Percentiles rank a stretch among this genome's conserved stretches.
Evolutionary conservation across 192 early-diverging fungal genomes (phyloP).

Genomic region (Cetraspora pellucida): DNA sequence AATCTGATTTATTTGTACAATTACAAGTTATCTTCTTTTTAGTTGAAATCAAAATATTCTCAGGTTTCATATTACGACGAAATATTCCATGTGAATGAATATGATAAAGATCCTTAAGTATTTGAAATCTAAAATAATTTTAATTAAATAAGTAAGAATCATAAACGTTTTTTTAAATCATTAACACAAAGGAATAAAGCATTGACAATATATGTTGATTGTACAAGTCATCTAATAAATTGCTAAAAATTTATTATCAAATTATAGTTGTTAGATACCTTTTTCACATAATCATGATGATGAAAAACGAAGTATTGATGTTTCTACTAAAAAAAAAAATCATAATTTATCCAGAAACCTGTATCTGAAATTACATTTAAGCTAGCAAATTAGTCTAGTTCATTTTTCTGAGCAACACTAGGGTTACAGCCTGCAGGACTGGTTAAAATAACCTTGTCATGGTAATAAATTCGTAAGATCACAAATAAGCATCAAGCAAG

Average conservation of each 20-base stretch:
- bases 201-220: slow-evolving; percentile 66
- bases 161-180: not conserved
- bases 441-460: too few relatives aligned
- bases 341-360: too few relatives aligned
- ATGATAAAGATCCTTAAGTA: slow-evolving; percentile 82
- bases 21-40: slow-evolving; percentile 40
- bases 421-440: too few relatives aligned
- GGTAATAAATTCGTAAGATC: too few relatives aligned
- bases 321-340: too few relatives aligned
- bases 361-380: too few relatives aligned
- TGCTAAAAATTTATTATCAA: slow-evolving; percentile 96
- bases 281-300: too few relatives aligned
- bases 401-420: too few relatives aligned
- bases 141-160: not conserved
- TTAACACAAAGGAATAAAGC: slow-evolving; percentile 4
- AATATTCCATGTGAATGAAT: slow-evolving; percentile 94
- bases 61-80: slow-evolving; percentile 97
- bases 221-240: slow-evolving; percentile 73
- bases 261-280: too few relatives aligned
- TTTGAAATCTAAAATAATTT: slow-evolving; percentile 68
- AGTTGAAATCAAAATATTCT: slow-evolving; percentile 81
- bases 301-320: too few relatives aligned
- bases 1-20: not conserved
- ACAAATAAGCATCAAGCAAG: too few relatives aligned
- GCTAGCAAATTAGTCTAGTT: too few relatives aligned